Conservation (phyloP, 106 monocot species). For the Allium fistulosum region DNA sequence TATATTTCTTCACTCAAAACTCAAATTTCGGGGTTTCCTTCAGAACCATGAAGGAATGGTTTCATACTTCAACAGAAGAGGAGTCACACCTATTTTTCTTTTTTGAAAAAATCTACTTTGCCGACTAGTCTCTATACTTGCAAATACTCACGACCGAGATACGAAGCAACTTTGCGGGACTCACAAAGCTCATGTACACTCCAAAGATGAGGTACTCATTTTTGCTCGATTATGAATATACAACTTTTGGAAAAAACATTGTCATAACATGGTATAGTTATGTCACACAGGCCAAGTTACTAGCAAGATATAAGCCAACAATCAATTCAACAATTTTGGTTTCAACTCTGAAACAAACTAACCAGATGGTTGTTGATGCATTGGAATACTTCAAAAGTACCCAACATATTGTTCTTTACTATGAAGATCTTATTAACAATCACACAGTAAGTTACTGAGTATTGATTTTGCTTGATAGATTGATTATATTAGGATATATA, state of each 20-base stretch:
- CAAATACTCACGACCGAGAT: slow-evolving; percentile 46
- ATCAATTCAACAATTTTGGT: no score
- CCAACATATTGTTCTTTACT: no score
- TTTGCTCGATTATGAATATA: background rate
- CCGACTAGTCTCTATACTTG: slow-evolving; percentile 40
- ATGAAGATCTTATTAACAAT: no score
- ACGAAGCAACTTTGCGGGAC: slow-evolving; percentile 52
- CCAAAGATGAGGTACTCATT: no score
- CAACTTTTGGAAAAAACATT: no score
- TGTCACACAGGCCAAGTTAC: slow-evolving; percentile 33
- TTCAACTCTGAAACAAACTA: no score
- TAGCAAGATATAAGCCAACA: no score
- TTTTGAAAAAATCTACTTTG: slow-evolving; percentile 25
- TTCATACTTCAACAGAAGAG: slow-evolving; percentile 49
- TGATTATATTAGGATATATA: no score
- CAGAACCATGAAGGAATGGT: slow-evolving; percentile 38
- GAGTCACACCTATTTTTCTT: slow-evolving; percentile 52
- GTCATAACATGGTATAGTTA: background rate
- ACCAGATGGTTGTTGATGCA: no score
- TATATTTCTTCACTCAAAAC: background rate
- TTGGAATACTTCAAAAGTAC: no score
- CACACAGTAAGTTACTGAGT: slow-evolving; percentile 17
- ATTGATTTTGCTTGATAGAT: no score
- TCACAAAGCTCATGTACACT: slow-evolving; percentile 70
- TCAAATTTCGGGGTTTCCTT: slow-evolving; percentile 49